A percentile compares a stretch with the other conserved stretches of the same genome.
Conservation (phyloP, 148 eudicot genomes). For the Silene conica region DNA sequence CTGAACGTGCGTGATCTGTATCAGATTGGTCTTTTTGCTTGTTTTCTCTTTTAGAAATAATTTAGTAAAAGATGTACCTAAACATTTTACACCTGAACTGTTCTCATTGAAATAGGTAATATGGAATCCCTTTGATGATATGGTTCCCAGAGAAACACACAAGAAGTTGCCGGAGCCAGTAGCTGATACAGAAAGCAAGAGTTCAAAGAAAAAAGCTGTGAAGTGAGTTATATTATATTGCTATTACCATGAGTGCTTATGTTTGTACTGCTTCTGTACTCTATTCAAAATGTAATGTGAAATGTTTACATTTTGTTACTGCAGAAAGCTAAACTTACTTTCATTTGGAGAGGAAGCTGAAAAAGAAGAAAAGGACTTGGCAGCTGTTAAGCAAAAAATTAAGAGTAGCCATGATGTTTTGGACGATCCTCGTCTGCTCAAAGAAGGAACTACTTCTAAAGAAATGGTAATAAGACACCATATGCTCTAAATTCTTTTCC, state of each 20-base stretch:
- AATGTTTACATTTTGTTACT: conserved; percentile 10
- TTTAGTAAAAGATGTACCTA: not conserved
- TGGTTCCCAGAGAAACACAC: conserved; percentile 56
- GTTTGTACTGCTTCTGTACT: not conserved
- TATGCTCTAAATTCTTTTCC: not conserved
- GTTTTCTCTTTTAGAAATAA: not conserved
- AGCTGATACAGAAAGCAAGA: conserved; percentile 41
- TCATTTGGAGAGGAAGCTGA: conserved; percentile 99
- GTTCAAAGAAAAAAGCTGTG: conserved; percentile 63
- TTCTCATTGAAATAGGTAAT: conserved; percentile 54
- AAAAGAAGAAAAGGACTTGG: conserved; percentile 82
- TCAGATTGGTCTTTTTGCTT: not conserved
- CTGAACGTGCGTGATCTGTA: not conserved
- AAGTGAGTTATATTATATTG: conserved; percentile 52
- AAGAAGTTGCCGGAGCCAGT: conserved; percentile 37
- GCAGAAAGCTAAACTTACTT: conserved; percentile 88
- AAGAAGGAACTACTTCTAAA: conserved; percentile 40
- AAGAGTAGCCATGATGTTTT: conserved; percentile 97
- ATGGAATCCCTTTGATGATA: conserved; percentile 98
- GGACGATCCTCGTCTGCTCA: conserved; percentile 92
- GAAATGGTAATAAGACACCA: conserved; percentile 45
- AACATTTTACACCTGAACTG: conserved; percentile 10
- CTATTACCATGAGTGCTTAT: conserved; percentile 7
- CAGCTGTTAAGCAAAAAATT: conserved; percentile 63
- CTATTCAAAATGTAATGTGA: not conserved